phyloP scores from a whole-genome alignment of 148 eudicot species.

The Selenicereus undatus region DNA sequence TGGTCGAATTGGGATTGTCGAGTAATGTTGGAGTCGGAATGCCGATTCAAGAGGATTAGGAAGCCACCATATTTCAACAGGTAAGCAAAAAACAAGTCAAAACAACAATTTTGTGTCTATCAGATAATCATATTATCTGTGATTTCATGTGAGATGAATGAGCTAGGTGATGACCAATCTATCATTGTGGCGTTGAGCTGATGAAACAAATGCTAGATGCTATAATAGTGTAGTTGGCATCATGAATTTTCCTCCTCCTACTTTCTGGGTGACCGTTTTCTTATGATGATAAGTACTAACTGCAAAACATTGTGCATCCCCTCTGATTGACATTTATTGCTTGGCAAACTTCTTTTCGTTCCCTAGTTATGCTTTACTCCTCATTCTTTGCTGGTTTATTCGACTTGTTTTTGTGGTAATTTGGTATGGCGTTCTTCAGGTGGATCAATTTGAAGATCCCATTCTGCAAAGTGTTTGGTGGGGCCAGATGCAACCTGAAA shows the following conservation, averaged over 20 bases:
- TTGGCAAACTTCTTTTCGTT: no score
- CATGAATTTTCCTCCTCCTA: no score
- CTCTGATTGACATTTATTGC: no score
- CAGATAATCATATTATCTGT: not conserved
- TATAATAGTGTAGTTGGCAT: no score
- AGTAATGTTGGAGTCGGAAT: conserved; percentile 94
- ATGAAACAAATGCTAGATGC: no score
- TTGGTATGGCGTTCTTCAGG: conserved; percentile 32
- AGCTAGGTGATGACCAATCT: not conserved
- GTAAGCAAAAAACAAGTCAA: conserved; percentile 31
- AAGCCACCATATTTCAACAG: conserved; percentile 87
- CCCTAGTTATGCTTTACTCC: no score
- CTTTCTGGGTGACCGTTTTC: no score
- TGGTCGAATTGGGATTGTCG: conserved; percentile 98
- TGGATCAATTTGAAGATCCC: conserved; percentile 91
- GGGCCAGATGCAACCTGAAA: conserved; percentile 62
- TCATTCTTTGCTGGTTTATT: no score
- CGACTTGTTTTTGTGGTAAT: no score
- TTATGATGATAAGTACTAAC: no score
- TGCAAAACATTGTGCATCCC: no score
- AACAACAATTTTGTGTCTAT: not conserved
- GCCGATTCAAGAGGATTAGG: conserved; percentile 73
- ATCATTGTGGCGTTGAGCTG: not conserved
- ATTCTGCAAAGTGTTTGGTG: conserved; percentile 55
- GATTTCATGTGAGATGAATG: not conserved